Evolutionary conservation across 169 alveolate species (phyloP), one percentile per base, ranked within the genome.

Genomic region (Plasmodium blacklocki): DNA sequence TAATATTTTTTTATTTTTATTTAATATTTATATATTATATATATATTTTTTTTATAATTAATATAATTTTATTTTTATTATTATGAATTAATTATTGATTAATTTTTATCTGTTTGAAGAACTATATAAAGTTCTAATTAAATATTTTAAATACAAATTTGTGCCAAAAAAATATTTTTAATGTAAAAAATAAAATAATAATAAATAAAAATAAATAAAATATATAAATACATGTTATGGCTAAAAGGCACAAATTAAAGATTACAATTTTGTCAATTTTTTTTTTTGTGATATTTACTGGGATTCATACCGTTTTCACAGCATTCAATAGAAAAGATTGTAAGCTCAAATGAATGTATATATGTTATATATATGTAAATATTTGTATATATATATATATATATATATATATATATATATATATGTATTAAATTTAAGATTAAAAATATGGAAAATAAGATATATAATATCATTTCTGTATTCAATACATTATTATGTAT

Each of bases 191-290:
- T 0, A 39, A 39, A 39, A 39, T 39, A 39, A 39, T 39, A 39
- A 39, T 39, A 39, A 39, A 39, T 39, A 39, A 39, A 5, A 39
- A 39, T 39, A 39, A 39, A 39, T 39, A 39, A 39, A 39, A 39
- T 39, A 39, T 39, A 39, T 39, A 39, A 39, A 39, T 39, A 39
- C 47, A 39, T 39, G 47, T 39, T 78, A 78, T 78, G 89, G 89
- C 89, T 78, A 78, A 78, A 47, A 78, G 89, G 71, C 89, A 64
- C 54, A 78, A 78, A 78, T 64, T 78, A 58, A 78, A 64, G 76
- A 52, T 78, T 66, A 78, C 89, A 26, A 78, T 67, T 49, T 78
- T 78, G 63, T 59, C 89, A n/a, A 45, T 78, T 50, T 66, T 78
- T 66, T 78, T 78, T 78, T 78, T 78, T 78, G 59, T 78, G 67